Conservation (phyloP, 352 stramenopile genomes). For the Pythium guiyangense region DNA sequence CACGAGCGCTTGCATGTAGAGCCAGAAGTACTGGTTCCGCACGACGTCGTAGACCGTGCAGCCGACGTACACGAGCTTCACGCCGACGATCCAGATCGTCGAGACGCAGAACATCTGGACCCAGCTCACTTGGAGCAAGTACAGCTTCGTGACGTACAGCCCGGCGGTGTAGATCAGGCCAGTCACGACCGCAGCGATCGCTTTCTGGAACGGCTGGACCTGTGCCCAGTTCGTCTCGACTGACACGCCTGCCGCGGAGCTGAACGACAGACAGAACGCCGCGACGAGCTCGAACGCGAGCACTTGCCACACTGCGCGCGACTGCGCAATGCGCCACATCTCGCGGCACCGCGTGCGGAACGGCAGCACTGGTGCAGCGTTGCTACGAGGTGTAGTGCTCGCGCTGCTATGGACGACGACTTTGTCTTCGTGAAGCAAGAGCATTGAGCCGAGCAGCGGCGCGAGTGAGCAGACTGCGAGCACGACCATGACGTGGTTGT, state of each 20-base stretch:
- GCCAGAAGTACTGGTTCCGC: slow-evolving; percentile 63
- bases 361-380: slow-evolving; percentile 11
- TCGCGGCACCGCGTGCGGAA: slow-evolving; percentile 29
- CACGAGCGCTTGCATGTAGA: slow-evolving; percentile 55
- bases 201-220: slow-evolving; percentile 45
- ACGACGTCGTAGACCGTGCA: slow-evolving; percentile 60
- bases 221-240: slow-evolving; percentile 61
- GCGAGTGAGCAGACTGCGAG: slow-evolving; percentile 30
- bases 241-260: slow-evolving; percentile 33
- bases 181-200: slow-evolving; percentile 41
- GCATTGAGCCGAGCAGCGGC: slow-evolving; percentile 40
- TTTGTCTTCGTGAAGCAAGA: slow-evolving; percentile 52
- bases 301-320: slow-evolving; percentile 71
- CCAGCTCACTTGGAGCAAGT: slow-evolving; percentile 54
- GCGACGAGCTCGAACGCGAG: slow-evolving; percentile 62
- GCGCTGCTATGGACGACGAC: not conserved
- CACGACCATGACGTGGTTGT: slow-evolving; percentile 34
- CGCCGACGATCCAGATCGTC: slow-evolving; percentile 46
- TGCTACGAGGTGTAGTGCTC: slow-evolving; percentile 2
- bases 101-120: slow-evolving; percentile 37
- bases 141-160: slow-evolving; percentile 51
- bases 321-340: slow-evolving; percentile 60
- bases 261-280: slow-evolving; percentile 49
- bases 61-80: slow-evolving; percentile 35
- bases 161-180: slow-evolving; percentile 48